Base-by-base conservation (phyloP, 495 filamentous ascomycete species). In the Recurvomyces mirabilis region DNA sequence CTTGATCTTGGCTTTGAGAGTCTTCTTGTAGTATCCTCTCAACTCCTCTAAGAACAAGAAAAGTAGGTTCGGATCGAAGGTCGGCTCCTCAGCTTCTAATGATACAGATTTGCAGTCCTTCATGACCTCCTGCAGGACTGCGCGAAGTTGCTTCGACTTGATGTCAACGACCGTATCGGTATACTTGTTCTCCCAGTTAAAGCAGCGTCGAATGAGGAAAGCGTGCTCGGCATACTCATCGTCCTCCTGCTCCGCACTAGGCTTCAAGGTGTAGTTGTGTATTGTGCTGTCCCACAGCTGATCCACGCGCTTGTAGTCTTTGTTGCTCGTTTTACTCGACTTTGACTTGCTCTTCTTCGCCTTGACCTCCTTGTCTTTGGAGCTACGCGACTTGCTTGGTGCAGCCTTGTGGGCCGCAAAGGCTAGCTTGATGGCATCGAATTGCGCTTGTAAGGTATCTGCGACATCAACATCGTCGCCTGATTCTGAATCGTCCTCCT, bases 121-220 rank as follows among this genome's bases (percentile, higher is more conserved):
- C 68, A 94, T 75, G 31, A 93, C 75, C 44, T 81, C 78, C 41
- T 69, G 65, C 12, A 94, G 66, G 17, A 77, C 78, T 43, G 86
- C 79, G 9, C 79, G 79, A 3, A 94, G 70, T 40, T 73, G 66
- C 49, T 83, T 84, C 49, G 84, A 88, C 64, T 93, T 93, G 62
- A 94, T 83, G 54, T 93, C 84, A 26, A 94, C 75, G 19, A 79
- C 68, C 0, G 84, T 91, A 22, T 78, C 72, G 46, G 74, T 66
- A 57, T 87, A 88, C 56, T 88, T 88, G 51, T 86, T 84, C 54
- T 94, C 82, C 78, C 81, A 89, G 57, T 87, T 78, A 56, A 93
- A 93, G 38, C 77, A 81, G 43, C 87, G 77, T 30, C 87, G 77
- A 10, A 93, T 83, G 23, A 83, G 86, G 64, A 94, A 94, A 33